These are phyloP conservation scores for Vickermania ingenoplastis DNA, from an alignment of 208 protist genomes.

Conservation along the genomic window DNA sequence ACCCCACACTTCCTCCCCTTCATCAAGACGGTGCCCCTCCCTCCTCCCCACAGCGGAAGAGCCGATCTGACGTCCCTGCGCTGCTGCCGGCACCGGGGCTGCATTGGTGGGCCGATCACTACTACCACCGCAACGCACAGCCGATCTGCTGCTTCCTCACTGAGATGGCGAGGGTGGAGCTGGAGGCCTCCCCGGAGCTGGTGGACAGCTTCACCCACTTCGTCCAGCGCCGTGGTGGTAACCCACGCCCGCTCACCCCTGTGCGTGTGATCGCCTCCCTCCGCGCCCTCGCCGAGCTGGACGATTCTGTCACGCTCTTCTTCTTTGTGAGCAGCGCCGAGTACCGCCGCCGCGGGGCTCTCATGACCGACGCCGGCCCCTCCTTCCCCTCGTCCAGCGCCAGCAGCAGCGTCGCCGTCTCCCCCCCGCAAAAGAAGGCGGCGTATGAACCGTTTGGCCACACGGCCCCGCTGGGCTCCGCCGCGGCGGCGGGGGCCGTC, in stretches of 20 bases:
- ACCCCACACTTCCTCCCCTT: no score
- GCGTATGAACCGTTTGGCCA: background rate
- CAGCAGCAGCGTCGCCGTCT: background rate
- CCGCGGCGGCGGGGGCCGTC: background rate
- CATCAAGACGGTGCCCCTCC: no score
- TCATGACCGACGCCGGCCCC: background rate
- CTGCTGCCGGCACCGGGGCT: no score
- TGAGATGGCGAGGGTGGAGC: background rate
- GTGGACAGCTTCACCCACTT: background rate
- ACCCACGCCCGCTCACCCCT: background rate
- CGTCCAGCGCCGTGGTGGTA: background rate
- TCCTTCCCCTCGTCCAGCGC: background rate
- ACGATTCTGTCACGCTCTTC: constrained; percentile 2
- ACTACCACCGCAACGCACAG: background rate
- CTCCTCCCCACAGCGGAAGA: no score
- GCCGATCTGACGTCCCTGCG: no score
- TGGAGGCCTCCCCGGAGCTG: background rate
- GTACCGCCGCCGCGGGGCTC: background rate
- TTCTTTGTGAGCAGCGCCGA: constrained; percentile 5
- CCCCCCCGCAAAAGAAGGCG: background rate
- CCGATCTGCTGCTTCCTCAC: background rate
- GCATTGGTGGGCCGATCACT: background rate
- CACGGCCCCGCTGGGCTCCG: background rate
- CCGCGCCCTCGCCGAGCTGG: background rate
- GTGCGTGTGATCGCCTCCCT: background rate